Percentiles rank a stretch among this genome's conserved stretches.
Evolutionary conservation across 805 yeast species (phyloP).

Genomic region (Ogataea saltuana): DNA sequence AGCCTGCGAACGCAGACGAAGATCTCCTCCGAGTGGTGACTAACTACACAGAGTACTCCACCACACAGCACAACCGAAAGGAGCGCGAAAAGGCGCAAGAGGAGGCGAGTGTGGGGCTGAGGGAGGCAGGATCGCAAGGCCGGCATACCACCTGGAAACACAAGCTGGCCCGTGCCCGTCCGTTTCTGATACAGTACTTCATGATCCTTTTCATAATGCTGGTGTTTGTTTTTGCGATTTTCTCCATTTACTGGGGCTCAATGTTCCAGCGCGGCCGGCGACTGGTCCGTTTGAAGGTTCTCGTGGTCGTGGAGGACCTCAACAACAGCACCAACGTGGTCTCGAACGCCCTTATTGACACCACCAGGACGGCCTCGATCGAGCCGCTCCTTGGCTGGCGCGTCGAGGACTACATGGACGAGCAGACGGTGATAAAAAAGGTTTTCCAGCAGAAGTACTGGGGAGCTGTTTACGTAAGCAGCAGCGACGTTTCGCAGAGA

Average conservation of each 20-base stretch:
- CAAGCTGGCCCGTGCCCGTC: no score
- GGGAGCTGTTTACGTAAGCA: constrained; percentile 57
- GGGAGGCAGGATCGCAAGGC: no score
- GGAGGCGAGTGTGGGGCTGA: no score
- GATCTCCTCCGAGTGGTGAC: constrained; percentile 25
- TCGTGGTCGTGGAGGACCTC: constrained; percentile 42
- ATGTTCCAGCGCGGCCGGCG: constrained; percentile 36
- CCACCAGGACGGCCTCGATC: constrained; percentile 17
- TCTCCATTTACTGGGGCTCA: constrained; percentile 53
- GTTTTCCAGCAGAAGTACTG: constrained; percentile 61
- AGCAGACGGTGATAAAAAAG: constrained; percentile 41
- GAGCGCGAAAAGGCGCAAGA: constrained; percentile 5
- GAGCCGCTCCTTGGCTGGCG: constrained; percentile 40
- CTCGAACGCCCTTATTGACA: constrained; percentile 32
- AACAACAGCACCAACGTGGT: constrained; percentile 30
- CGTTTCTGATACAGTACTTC: constrained; percentile 17
- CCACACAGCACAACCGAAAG: constrained; percentile 12
- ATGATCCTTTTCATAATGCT: constrained; percentile 33
- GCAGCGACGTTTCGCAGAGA: constrained; percentile 44
- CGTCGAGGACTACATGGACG: constrained; percentile 30
- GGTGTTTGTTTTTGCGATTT: constrained; percentile 38
- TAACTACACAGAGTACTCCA: constrained; percentile 26
- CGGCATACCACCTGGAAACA: no score
- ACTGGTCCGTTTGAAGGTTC: constrained; percentile 37
- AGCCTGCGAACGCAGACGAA: background rate